phyloP scores from a whole-genome alignment of 2,329 filamentous ascomycete species.

The Tolypocladium nubicola region DNA sequence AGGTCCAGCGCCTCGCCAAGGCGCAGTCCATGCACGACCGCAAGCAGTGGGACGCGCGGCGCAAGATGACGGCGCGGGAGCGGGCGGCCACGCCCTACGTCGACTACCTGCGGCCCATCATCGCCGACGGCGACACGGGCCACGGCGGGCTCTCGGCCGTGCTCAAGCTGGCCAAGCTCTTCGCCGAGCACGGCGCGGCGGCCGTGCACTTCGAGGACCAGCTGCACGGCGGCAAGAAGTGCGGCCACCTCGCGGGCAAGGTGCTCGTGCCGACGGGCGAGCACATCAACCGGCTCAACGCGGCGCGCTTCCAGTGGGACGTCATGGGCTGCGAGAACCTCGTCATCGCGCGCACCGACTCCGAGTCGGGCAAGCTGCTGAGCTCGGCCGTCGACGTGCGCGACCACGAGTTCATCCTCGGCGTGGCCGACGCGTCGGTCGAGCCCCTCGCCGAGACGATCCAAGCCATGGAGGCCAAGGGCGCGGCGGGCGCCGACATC shows the following conservation, averaged over 20 bases:
- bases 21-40: conserved; percentile 95
- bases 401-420: conserved; percentile 94
- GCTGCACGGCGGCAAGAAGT: conserved; percentile 96
- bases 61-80: conserved; percentile 65
- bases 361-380: conserved; percentile 83
- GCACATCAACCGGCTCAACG: conserved; percentile 90
- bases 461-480: conserved; percentile 77
- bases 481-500: conserved; percentile 69
- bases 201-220: conserved; percentile 98
- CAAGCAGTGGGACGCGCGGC: conserved; percentile 81
- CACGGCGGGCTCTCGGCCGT: conserved; percentile 90
- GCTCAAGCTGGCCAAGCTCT: conserved; percentile 91
- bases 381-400: conserved; percentile 86
- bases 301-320: conserved; percentile 94
- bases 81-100: conserved; percentile 69
- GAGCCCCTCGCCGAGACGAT: conserved; percentile 80
- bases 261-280: conserved; percentile 89
- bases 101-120: conserved; percentile 89
- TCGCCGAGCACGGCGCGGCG: conserved; percentile 92
- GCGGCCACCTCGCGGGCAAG: conserved; percentile 91
- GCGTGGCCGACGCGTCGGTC: conserved; percentile 61
- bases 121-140: conserved; percentile 93
- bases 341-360: conserved; percentile 89
- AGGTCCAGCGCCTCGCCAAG: conserved; percentile 92
- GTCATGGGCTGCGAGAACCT: conserved; percentile 95